Evolutionary conservation across 345 rosid species (phyloP), one percentile per base, ranked within the genome.

Genomic region (Hevea brasiliensis): DNA sequence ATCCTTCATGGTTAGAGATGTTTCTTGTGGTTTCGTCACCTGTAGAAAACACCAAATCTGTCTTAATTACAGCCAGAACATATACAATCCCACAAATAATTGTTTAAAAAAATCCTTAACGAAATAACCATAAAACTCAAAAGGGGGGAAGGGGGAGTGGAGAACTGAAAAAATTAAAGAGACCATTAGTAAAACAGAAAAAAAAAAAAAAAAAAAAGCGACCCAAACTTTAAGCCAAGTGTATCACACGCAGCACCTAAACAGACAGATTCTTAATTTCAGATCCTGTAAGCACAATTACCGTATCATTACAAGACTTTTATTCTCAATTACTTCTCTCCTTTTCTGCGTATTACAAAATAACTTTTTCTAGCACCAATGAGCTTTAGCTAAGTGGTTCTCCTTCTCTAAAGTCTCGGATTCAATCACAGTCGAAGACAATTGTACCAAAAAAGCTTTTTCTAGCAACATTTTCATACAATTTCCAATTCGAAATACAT

Each of bases 1-100:
- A 71, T 89, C 92, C 84, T 84, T 81, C 32, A 1, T 42, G 50
- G 48, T n/a, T n/a, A 62, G 61, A 76, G 72, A 68, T 51, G 60
- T 71, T 41, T 80, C 79, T 27, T 68, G 61, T 12, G 27, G 42
- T 17, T 66, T 18, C 17, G 15, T 70, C 61, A 21, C 40, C 78
- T 78, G 50, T 37, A 58, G 8, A 13, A 61, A 40, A 24, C 1
- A 72, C 24, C 47, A 42, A 24, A 18, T 54, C 29, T 50, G 48
- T 67, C 26, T 42, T 42, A 47, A 35, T 54, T 29, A 40, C 29
- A 37, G 53, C n/a, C 21, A 13, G n/a, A 24, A 69, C 11, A 0
- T 32, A 54, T 18, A 15, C 18, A 65, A 21, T 42, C 6, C 9
- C 29, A 44, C 51, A 1, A 13, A 42, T 7, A 41, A 41, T n/a